Evolutionary conservation across 495 filamentous ascomycete species (phyloP), one percentile per base, ranked within the genome.

Genomic region (Podospora australis): DNA sequence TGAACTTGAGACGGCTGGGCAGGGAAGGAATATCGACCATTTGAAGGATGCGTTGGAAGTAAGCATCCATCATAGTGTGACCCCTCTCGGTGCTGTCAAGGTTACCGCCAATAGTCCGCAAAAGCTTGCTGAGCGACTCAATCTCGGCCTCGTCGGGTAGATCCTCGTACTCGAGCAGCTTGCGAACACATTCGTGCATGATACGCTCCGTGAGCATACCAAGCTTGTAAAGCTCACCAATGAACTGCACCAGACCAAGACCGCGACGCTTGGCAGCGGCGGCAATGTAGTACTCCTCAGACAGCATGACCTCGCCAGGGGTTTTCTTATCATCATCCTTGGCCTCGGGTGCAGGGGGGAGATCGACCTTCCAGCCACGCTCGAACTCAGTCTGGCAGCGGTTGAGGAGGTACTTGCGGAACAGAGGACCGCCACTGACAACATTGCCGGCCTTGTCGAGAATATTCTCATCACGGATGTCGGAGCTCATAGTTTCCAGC

Each of bases 311-410:
- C 36, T 70, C 74, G 60, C 95, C 92, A 16, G 72, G 79, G 29
- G 69, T 70, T 64, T 95, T 90, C 46, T 74, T 71, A 28, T 57
- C 64, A 16, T 82, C 90, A 55, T 95, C 88, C 23, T 87, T 82
- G 66, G 86, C 85, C 26, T 83, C 75, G 13, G 89, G 40, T 9
- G 22, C 21, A 24, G 40, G 23, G 13, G 40, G 88, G 16, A 96
- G 74, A 58, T 94, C 85, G 53, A 89, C 66, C 73, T 96, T 94
- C 92, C 92, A 99, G 47, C 92, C 92, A 55, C 90, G 88, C 71
- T 99, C 92, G 68, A 99, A 99, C 63, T 99, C 92, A 54, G 95
- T 90, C 66, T 99, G 92, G 70, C 92, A 99, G 56, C 94, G 81
- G 77, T 96, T 97, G 62, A 99, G 86, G 17, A 99, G 79, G 63